Evolutionary conservation across 208 protist genomes (phyloP), one percentile per base, ranked within the genome.

Genomic region (Leishmania turanica): DNA sequence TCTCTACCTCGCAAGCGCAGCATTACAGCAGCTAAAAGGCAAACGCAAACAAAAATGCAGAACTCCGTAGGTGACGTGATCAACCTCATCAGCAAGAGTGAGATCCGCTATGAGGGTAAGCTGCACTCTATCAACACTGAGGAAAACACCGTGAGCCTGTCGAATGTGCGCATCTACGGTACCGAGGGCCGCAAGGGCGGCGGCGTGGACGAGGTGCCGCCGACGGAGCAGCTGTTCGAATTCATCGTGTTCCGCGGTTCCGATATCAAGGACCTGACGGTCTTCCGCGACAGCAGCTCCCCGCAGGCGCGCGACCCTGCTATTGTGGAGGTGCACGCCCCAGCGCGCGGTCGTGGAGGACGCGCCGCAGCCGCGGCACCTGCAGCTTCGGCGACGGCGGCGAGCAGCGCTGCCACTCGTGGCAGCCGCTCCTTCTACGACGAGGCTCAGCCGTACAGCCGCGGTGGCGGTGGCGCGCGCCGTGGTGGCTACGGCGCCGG

Each of bases 161-260:
- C 80, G 34, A 96, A 97, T 87, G 95, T 98, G 75, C 89, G 92
- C 84, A 94, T 98, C 51, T 96, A 90, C 75, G 95, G 95, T 49
- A 98, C 95, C 6, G 95, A 98, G 87, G 93, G 94, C 51, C 93
- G 95, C 82, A 84, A 87, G 77, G 75, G 79, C 24, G 82, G 83
- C 77, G 72, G 72, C 40, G 76, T 85, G 9, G 79, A 89, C 0
- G 90, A 96, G 84, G 90, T 97, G 31, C 90, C 94, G 24, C 65
- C 87, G 17, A 84, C 76, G 19, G 87, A 96, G 24, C 87, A 96
- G 79, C 73, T 96, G 42, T 98, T 94, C 86, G 94, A 97, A 73
- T 89, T 90, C 75, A 98, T 98, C 79, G 91, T 98, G 40, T 98
- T 98, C 84, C 91, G 93, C 56, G 95, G 95, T 7, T 82, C 90